Base-by-base conservation (phyloP, 2,329 filamentous ascomycete genomes). In the Hypoxylon rubiginosum region DNA sequence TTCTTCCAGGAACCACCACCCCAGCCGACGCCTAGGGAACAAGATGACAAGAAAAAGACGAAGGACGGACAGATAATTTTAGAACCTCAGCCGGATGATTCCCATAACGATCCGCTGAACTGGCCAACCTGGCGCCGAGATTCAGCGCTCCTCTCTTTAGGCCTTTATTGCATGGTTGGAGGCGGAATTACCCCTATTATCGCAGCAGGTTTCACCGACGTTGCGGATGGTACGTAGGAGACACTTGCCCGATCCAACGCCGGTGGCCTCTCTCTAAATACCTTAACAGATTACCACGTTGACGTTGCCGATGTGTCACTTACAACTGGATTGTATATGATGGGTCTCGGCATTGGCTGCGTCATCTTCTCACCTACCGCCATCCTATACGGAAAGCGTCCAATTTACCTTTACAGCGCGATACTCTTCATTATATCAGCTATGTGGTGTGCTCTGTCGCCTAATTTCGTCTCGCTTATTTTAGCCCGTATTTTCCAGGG, bases 321-420 rank as follows among this genome's bases (percentile, higher is more conserved):
- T 62, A 98, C 95, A 0, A 97, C 94, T 0, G 94, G 94, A 0
- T 81, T 97, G 13, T 97, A 93, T 81, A 97, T 98, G 94, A 85
- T 97, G 87, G 96, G 96, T 0, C 82, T 98, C 41, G 95, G 94
- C 1, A 73, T 97, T 0, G 95, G 95, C 1, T 93, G 90, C 17
- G 90, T 97, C 6, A 76, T 98, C 56, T 90, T 92, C 73, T 96
- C 92, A 0, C 96, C 95, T 0, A 97, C 94, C 0, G 95, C 95
- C 30, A 97, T 98, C 66, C 77, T 97, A 0, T 97, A 83, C 64
- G 96, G 95, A 1, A 98, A 98, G 80, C 86, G 95, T 11, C 94
- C 94, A 0, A 92, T 98, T 0, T 98, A 98, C 76, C 86, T 98
- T 21, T 84, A 85, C 28, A 90, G 93, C 17, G 87, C 92, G 32